These are phyloP conservation scores for Chrysanthemum lavandulifolium DNA, from an alignment of 129 eudicot genomes.

Conservation along the genomic window DNA sequence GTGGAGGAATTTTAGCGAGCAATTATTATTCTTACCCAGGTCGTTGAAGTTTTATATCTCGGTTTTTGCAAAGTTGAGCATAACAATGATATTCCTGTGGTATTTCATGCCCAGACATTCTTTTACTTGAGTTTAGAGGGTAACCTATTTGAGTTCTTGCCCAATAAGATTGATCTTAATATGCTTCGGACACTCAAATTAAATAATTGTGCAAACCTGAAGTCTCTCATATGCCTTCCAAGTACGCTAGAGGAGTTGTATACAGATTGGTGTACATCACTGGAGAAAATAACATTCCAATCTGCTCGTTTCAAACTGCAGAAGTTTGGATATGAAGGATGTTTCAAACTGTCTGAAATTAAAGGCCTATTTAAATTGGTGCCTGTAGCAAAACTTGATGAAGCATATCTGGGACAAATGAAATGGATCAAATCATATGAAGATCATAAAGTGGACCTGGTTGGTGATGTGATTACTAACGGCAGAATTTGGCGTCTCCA, in stretches of 20 bases:
- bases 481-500: background rate
- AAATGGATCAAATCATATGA: conserved; percentile 16
- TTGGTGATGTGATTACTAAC: background rate
- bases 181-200: background rate
- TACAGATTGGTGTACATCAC: background rate
- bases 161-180: conserved; percentile 3
- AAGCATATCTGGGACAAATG: background rate
- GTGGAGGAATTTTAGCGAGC: too few relatives aligned
- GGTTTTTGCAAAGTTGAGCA: background rate
- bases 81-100: background rate
- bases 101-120: background rate
- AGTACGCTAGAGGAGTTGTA: background rate
- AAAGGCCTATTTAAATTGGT: conserved; percentile 10
- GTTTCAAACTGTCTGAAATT: conserved; percentile 9
- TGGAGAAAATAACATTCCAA: conserved; percentile 18
- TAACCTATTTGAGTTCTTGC: background rate
- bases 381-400: background rate
- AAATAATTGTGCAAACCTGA: background rate
- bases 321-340: background rate
- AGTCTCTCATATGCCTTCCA: conserved; percentile 10
- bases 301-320: background rate
- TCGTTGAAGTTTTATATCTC: background rate
- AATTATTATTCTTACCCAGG: background rate
- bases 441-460: background rate
- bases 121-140: background rate